Percentiles rank a stretch among this genome's conserved stretches.
Evolutionary conservation across 345 rosid genomes (phyloP).

Genomic region (Corchorus capsularis): DNA sequence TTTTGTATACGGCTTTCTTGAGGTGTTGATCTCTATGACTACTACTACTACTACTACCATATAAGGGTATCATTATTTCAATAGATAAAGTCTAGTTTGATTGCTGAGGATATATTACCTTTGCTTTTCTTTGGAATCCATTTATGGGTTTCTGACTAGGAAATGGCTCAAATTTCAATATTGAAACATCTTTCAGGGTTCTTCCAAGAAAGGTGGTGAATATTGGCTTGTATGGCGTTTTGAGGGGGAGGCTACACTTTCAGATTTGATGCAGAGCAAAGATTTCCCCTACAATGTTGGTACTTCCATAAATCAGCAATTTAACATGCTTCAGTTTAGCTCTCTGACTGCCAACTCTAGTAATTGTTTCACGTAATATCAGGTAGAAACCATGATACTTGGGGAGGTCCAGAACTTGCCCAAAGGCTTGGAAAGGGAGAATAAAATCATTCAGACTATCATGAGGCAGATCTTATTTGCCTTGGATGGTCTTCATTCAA

Average conservation of each 20-base stretch:
- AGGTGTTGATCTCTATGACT: constrained; percentile 55
- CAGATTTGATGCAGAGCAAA: constrained; percentile 76
- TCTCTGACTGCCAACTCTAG: background rate
- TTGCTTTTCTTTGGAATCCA: constrained; percentile 2
- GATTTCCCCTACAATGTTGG: constrained; percentile 93
- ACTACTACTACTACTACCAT: constrained; percentile 34
- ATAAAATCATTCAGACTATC: constrained; percentile 80
- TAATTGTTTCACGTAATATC: constrained; percentile 27
- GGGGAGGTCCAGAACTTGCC: constrained; percentile 78
- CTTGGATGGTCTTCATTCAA: constrained; percentile 95
- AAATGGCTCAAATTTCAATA: constrained; percentile 15
- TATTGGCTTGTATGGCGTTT: constrained; percentile 94
- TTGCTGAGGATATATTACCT: background rate
- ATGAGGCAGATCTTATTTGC: constrained; percentile 91
- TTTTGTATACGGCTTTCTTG: constrained; percentile 85
- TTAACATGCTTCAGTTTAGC: background rate
- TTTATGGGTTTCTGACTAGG: background rate
- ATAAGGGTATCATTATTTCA: constrained; percentile 30
- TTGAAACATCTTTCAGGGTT: constrained; percentile 50
- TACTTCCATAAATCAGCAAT: constrained; percentile 18
- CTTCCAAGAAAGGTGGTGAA: constrained; percentile 77
- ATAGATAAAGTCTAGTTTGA: constrained; percentile 21
- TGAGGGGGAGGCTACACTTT: constrained; percentile 87
- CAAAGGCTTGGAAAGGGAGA: constrained; percentile 84
- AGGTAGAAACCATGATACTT: constrained; percentile 90